Conservation (phyloP, 148 eudicot species). For the Bassia scoparia region DNA sequence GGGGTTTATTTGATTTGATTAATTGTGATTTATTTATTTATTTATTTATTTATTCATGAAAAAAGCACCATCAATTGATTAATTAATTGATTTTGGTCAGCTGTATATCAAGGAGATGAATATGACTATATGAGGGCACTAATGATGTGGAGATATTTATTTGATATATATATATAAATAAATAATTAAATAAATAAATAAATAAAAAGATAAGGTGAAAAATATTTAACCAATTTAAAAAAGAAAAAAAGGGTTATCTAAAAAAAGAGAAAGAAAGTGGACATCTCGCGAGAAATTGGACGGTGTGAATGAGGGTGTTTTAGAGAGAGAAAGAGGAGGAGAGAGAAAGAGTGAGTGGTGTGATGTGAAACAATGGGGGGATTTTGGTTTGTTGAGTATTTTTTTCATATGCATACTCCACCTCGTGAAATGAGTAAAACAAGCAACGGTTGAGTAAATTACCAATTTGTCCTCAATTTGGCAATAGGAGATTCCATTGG, state of each 20-base stretch:
- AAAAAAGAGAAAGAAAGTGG: not conserved
- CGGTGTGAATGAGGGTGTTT: not conserved
- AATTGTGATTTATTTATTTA: not conserved
- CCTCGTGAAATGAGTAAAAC: constrained; percentile 20
- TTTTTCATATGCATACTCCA: constrained; percentile 13
- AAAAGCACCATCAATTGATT: no score
- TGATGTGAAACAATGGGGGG: not conserved
- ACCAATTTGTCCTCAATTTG: not conserved
- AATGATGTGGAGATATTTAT: no score
- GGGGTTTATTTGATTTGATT: not conserved
- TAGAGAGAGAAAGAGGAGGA: not conserved
- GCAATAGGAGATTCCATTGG: not conserved
- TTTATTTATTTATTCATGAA: no score
- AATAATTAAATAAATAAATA: no score
- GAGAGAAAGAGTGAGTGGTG: not conserved
- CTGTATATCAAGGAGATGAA: no score
- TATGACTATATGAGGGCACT: no score
- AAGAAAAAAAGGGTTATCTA: no score
- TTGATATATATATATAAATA: no score
- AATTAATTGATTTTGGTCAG: no score
- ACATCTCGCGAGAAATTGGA: not conserved
- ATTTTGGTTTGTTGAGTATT: not conserved
- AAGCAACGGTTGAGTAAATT: constrained; percentile 7
- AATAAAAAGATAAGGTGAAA: not conserved
- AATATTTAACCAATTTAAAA: no score